Evolutionary conservation across 345 rosid genomes (phyloP).

Genomic region (Psidium guajava): DNA sequence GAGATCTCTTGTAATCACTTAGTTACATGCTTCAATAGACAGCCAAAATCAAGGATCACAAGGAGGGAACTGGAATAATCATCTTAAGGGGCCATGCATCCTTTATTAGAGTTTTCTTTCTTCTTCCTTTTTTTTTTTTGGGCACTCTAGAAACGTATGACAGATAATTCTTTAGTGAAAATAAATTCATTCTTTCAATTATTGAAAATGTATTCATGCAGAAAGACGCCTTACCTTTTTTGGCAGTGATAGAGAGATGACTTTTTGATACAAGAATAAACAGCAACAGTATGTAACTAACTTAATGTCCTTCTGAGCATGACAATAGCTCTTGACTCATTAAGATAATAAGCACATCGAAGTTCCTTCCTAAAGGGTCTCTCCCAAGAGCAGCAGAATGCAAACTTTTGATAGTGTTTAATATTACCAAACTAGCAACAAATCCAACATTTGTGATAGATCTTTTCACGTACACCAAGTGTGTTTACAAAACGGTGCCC

Average conservation of each 20-base stretch:
- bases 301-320: background rate
- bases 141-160: background rate
- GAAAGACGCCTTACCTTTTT: background rate
- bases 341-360: background rate
- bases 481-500: background rate
- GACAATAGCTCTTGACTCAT: background rate
- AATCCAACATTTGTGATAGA: background rate
- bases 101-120: background rate
- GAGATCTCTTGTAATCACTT: background rate
- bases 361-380: background rate
- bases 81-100: background rate
- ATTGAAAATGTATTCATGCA: background rate
- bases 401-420: background rate
- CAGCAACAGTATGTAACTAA: background rate
- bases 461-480: background rate
- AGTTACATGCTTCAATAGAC: background rate
- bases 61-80: background rate
- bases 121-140: background rate
- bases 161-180: background rate
- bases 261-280: background rate
- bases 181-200: background rate
- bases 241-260: background rate
- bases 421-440: background rate
- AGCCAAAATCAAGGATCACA: background rate
- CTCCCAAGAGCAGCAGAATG: background rate